Evolutionary conservation across 2,329 filamentous ascomycete genomes (phyloP).

Genomic region (Alternaria brassicicola): DNA sequence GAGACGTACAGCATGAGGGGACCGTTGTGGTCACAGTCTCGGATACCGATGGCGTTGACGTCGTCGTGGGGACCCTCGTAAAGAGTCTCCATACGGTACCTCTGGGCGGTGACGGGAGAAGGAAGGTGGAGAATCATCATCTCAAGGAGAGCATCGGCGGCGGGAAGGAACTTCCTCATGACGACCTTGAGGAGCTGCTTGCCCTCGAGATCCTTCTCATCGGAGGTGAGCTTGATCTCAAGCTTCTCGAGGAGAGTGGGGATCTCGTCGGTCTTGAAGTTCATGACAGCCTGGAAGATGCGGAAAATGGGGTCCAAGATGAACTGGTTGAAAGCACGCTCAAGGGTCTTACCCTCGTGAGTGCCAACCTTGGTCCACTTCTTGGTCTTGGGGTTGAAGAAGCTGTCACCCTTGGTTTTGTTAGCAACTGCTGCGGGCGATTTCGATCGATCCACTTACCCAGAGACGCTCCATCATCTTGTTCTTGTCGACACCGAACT

Average conservation of each 20-base stretch:
- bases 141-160: constrained; percentile 96
- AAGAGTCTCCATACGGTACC: constrained; percentile 96
- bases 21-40: constrained; percentile 96
- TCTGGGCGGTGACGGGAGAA: constrained; percentile 93
- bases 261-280: constrained; percentile 97
- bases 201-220: constrained; percentile 93
- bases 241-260: constrained; percentile 86
- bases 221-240: constrained; percentile 82
- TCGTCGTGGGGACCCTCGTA: constrained; percentile 98
- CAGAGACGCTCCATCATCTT: constrained; percentile 99
- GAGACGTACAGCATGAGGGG: constrained; percentile 99
- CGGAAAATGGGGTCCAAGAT: constrained; percentile 99
- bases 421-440: constrained; percentile 21
- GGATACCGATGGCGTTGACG: constrained; percentile 92
- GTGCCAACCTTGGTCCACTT: constrained; percentile 94
- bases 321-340: constrained; percentile 99
- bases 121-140: constrained; percentile 99
- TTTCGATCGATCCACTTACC: constrained; percentile 60
- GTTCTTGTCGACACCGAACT: constrained; percentile 99
- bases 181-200: constrained; percentile 97
- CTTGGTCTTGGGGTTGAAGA: constrained; percentile 99
- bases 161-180: constrained; percentile 98
- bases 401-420: constrained; percentile 79
- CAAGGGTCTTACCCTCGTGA: constrained; percentile 84
- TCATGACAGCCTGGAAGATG: constrained; percentile 95